phyloP scores from a whole-genome alignment of 164 flowering plant species.

The Vitis rupestris region DNA sequence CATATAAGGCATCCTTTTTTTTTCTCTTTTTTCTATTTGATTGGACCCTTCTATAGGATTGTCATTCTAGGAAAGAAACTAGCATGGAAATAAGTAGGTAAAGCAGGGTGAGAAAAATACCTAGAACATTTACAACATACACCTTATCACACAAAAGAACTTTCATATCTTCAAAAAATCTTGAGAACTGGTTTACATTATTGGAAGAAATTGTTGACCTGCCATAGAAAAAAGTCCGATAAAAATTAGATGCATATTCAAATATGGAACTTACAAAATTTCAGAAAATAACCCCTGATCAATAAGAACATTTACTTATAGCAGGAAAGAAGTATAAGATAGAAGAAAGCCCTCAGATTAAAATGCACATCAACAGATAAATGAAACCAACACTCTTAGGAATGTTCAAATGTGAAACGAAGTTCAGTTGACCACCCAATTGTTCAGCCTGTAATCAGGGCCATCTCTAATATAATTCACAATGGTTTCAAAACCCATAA shows the following conservation, averaged over 20 bases:
- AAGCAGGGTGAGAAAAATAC: conserved; percentile 31
- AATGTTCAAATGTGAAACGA: too few species aligned
- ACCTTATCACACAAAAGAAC: conserved; percentile 66
- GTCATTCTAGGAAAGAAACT: not conserved
- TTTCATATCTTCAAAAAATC: conserved; percentile 66
- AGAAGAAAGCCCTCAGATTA: too few species aligned
- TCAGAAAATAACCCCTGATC: not conserved
- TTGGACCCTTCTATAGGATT: not conserved
- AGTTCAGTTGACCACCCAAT: too few species aligned
- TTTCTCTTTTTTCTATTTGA: too few species aligned
- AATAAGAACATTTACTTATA: too few species aligned
- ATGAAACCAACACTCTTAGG: too few species aligned
- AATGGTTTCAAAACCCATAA: too few species aligned
- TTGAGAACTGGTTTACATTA: conserved; percentile 32
- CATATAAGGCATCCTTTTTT: too few species aligned
- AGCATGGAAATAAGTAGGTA: not conserved
- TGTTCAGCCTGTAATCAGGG: too few species aligned
- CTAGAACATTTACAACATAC: conserved; percentile 82
- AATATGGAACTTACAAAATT: not conserved
- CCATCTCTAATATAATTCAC: too few species aligned
- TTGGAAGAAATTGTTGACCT: conserved; percentile 34
- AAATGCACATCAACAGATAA: too few species aligned
- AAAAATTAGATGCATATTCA: not conserved
- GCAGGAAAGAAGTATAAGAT: too few species aligned
- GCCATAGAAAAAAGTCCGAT: conserved; percentile 11